Conservation (phyloP, 225 moss, liverwort and hornwort species). For the Bryoerythrophyllum caledonicum region DNA sequence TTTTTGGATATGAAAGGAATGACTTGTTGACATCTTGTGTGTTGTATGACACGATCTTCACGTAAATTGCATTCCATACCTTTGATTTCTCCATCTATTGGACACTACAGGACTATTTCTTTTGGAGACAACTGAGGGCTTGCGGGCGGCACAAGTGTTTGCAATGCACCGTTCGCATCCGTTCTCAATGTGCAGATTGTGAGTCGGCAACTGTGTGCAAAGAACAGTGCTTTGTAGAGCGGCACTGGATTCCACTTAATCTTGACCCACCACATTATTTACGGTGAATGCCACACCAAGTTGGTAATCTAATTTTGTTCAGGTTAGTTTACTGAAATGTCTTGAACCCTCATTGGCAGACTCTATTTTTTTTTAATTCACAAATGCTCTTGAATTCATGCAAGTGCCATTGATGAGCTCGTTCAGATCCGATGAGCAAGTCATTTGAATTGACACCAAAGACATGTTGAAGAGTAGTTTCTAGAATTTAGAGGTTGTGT, state of each 20-base stretch:
- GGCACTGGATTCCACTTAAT: too few relatives aligned
- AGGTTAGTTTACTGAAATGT: too few relatives aligned
- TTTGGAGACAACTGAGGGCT: slow-evolving; percentile 53
- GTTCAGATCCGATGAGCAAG: neutral
- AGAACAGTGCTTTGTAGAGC: too few relatives aligned
- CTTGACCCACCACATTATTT: too few relatives aligned
- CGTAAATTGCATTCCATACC: slow-evolving; percentile 60
- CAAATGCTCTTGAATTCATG: neutral
- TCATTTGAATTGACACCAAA: neutral
- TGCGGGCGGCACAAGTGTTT: too few relatives aligned
- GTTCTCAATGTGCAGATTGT: too few relatives aligned
- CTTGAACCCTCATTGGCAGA: too few relatives aligned
- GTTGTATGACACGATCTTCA: slow-evolving; percentile 48
- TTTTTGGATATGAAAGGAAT: slow-evolving; percentile 5
- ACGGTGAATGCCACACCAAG: too few relatives aligned
- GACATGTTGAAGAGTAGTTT: neutral
- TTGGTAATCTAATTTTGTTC: too few relatives aligned
- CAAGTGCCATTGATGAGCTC: neutral
- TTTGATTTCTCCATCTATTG: slow-evolving; percentile 83
- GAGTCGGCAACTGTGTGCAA: too few relatives aligned
- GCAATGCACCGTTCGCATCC: too few relatives aligned
- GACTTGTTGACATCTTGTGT: neutral
- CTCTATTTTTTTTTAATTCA: too few relatives aligned
- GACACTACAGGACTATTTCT: slow-evolving; percentile 55
- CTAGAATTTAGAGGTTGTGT: neutral